These are phyloP conservation scores for Oryza nivara DNA, from an alignment of 176 grass and related monocot genomes.

Conservation along the genomic window DNA sequence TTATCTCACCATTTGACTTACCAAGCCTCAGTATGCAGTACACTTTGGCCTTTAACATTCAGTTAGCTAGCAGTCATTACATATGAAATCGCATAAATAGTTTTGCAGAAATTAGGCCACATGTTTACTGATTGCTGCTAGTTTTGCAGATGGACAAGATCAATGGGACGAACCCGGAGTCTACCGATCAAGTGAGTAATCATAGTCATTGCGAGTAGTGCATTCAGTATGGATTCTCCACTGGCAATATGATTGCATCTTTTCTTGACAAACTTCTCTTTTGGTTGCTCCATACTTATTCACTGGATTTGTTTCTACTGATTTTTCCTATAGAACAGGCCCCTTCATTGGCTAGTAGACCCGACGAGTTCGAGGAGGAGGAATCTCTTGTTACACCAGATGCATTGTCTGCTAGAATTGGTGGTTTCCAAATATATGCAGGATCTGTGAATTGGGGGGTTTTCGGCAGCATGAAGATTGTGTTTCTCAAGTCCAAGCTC, in stretches of 20 bases:
- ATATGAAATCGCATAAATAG: too few species aligned
- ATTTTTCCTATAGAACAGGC: conserved; percentile 49
- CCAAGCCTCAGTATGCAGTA: too few species aligned
- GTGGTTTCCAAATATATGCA: conserved; percentile 32
- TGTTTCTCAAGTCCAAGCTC: conserved; percentile 67
- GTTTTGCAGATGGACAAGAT: conserved; percentile 40
- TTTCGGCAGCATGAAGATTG: conserved; percentile 50
- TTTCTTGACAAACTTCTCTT: conserved; percentile 15
- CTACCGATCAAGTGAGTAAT: conserved; percentile 37
- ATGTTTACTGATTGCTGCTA: conserved; percentile 8
- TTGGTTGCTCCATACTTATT: conserved; percentile 32
- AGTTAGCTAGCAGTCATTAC: too few species aligned
- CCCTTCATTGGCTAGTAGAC: conserved; percentile 20
- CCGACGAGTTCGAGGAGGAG: conserved; percentile 53
- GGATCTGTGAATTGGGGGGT: conserved; percentile 7
- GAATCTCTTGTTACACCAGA: conserved; percentile 28
- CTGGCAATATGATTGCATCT: not conserved
- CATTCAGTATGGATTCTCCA: conserved; percentile 14
- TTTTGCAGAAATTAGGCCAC: not conserved
- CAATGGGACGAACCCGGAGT: conserved; percentile 7
- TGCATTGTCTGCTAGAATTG: not conserved
- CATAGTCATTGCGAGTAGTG: not conserved
- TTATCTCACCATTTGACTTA: too few species aligned
- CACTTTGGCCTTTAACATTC: too few species aligned
- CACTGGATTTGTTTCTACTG: conserved; percentile 26